These are phyloP conservation scores for Diophrys appendiculata DNA, from an alignment of 73 alveolate species.

Conservation along the genomic window DNA sequence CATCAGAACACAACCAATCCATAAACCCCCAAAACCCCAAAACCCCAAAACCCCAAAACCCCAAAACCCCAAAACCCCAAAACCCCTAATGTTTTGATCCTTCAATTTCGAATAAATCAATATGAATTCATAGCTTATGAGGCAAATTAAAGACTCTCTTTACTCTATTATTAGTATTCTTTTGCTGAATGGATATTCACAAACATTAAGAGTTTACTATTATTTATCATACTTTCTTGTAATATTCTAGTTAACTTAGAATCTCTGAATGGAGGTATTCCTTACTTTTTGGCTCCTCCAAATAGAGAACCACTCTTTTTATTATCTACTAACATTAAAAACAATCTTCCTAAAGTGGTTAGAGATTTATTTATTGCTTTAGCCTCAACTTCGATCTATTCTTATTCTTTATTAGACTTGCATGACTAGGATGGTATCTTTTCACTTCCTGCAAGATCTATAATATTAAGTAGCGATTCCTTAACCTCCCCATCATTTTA, in stretches of 20 bases:
- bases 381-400: neutral
- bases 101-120: too few relatives aligned
- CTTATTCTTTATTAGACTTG: neutral
- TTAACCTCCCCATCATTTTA: too few relatives aligned
- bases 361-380: neutral
- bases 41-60: too few relatives aligned
- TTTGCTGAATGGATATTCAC: neutral
- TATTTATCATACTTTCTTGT: neutral
- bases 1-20: too few relatives aligned
- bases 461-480: neutral
- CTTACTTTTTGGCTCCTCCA: neutral
- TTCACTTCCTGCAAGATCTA: neutral
- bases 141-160: neutral
- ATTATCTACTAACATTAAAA: neutral
- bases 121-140: neutral
- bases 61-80: too few relatives aligned
- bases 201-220: neutral
- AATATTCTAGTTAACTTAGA: constrained; percentile 3
- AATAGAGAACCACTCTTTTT: too few relatives aligned
- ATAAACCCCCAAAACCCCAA: too few relatives aligned
- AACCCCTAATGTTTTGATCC: too few relatives aligned
- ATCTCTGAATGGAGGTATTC: constrained; percentile 5
- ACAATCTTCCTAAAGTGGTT: neutral
- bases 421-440: neutral
- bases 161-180: neutral